Conservation (phyloP, 179 eudicot genomes). For the Silene vulgaris region DNA sequence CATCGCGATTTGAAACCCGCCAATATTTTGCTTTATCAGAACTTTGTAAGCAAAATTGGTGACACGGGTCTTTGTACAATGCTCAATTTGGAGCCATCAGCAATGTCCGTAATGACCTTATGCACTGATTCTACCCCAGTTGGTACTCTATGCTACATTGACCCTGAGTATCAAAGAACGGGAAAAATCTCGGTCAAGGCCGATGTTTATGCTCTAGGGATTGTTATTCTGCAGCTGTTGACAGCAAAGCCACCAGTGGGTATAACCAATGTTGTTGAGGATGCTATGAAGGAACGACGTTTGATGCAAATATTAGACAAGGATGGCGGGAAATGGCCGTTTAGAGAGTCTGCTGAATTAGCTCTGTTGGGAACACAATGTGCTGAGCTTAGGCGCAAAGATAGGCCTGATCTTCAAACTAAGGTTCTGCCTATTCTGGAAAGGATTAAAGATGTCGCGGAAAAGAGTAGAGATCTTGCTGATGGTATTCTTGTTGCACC, state of each 20-base stretch:
- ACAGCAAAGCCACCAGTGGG: constrained; percentile 66
- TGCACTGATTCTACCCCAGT: constrained; percentile 56
- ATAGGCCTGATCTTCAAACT: constrained; percentile 61
- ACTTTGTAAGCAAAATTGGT: constrained; percentile 79
- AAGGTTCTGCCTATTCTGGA: constrained; percentile 56
- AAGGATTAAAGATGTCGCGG: constrained; percentile 53
- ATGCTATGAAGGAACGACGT: constrained; percentile 46
- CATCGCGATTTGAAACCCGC: constrained; percentile 85
- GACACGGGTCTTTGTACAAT: constrained; percentile 76
- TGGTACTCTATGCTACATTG: constrained; percentile 79
- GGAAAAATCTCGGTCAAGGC: constrained; percentile 62
- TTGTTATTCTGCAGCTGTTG: constrained; percentile 61
- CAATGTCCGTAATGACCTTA: constrained; percentile 28
- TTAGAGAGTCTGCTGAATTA: constrained; percentile 53
- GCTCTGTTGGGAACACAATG: constrained; percentile 53
- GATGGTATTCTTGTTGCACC: constrained; percentile 32
- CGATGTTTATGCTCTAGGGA: constrained; percentile 75
- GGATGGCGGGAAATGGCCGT: constrained; percentile 69
- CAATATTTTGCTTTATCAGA: constrained; percentile 69
- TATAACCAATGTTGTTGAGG: constrained; percentile 49
- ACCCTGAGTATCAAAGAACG: constrained; percentile 78
- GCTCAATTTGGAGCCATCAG: constrained; percentile 36
- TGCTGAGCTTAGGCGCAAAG: constrained; percentile 65
- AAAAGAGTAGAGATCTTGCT: constrained; percentile 34
- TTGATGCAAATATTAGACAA: constrained; percentile 45